Evolutionary conservation across 768 basidiomycete genomes (phyloP), one percentile per base, ranked within the genome.

Genomic region (Kwoniella pini): DNA sequence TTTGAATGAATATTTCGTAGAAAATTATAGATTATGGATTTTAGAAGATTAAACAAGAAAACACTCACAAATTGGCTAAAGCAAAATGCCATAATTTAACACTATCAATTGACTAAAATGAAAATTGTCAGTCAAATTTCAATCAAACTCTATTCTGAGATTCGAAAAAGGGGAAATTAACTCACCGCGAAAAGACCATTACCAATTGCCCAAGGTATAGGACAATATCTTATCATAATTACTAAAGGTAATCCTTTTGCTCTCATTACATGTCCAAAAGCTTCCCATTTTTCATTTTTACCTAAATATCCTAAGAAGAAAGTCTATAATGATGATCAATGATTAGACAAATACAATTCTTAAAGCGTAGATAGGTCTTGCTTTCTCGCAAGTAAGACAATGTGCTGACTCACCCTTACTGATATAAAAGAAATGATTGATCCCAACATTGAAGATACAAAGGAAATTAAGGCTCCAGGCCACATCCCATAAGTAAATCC

Each of bases 201-300:
- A 12, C 75, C 72, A 21, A 78, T 63, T 3, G 73, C 73, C 71
- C 74, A 78, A 4, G 77, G 77, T 21, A 78, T 52, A 17, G 77
- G 77, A 55, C 75, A 78, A 52, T 71, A 78, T 19, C 77, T 54
- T 43, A 78, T 78, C 77, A 78, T 78, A 49, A 76, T 72, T 48
- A 78, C 60, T 38, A 78, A 54, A 2, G 71, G 67, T 1, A 71
- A 56, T 9, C 77, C 77, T 67, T 78, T 78, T n/a, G 64, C 67
- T 33, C 67, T 62, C 68, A 78, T 74, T 44, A 78, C 77, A 44
- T 75, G 67, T 2, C 64, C 67, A 56, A 78, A 78, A 3, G 77
- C 77, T 33, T 74, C 69, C 75, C 75, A 78, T 50, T 75, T 74
- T 21, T 71, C 66, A 38, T 68, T 72, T 27, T 53, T 50, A 21